These are phyloP conservation scores for Naganishia friedmannii DNA, from an alignment of 768 basidiomycete species.

Conservation along the genomic window DNA sequence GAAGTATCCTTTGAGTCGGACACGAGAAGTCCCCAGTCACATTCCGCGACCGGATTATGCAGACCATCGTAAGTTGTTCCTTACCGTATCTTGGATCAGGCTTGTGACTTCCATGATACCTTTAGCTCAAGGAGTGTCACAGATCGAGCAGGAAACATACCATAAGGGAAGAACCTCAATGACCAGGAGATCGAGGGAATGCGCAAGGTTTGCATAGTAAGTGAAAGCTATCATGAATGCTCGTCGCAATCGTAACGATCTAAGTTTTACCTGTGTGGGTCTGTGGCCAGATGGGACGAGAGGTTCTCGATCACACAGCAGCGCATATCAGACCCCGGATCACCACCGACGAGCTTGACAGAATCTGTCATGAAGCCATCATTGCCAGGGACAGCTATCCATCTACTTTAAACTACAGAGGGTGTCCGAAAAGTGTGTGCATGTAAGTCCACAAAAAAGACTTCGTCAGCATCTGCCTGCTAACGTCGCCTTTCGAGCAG, in stretches of 20 bases:
- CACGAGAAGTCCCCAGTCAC: conserved; percentile 71
- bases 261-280: no score
- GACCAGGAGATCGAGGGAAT: conserved; percentile 81
- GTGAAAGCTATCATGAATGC: conserved; percentile 45
- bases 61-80: conserved; percentile 59
- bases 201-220: conserved; percentile 76
- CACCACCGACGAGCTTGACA: conserved; percentile 92
- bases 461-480: neutral
- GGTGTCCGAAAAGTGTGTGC: conserved; percentile 94
- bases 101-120: conserved; percentile 20
- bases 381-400: conserved; percentile 91
- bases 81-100: neutral
- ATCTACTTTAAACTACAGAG: conserved; percentile 83
- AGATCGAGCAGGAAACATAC: conserved; percentile 52
- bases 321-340: conserved; percentile 82
- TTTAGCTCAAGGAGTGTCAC: conserved; percentile 58
- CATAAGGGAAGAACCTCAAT: conserved; percentile 62
- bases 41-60: conserved; percentile 89
- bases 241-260: neutral
- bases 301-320: conserved; percentile 90
- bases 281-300: conserved; percentile 69
- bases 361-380: conserved; percentile 84
- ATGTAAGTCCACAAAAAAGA: conserved; percentile 60
- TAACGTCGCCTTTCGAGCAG: conserved; percentile 51
- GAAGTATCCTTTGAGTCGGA: conserved; percentile 79